A percentile compares a stretch with the other conserved stretches of the same genome.
Evolutionary conservation across 2,329 filamentous ascomycete genomes (phyloP).

Genomic region (Hortaea werneckii): DNA sequence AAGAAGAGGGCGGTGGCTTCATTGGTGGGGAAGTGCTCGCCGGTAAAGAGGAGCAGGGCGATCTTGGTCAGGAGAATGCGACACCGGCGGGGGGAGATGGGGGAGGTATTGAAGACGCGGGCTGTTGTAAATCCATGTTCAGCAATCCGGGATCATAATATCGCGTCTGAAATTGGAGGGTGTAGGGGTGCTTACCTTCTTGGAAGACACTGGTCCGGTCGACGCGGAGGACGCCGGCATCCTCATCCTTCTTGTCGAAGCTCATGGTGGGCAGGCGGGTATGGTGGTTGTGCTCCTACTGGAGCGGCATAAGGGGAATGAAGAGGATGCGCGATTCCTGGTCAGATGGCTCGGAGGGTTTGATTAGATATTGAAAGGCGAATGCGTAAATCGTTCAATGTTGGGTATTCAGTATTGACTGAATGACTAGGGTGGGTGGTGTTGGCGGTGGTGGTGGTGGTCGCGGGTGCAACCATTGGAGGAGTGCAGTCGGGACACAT

Average conservation of each 20-base stretch:
- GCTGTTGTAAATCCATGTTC: constrained; percentile 42
- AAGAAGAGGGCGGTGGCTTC: constrained; percentile 98
- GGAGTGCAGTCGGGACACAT: constrained; percentile 1
- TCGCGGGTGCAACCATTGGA: too few relatives aligned
- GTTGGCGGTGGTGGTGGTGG: too few relatives aligned
- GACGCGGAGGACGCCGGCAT: constrained; percentile 87
- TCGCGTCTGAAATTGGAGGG: not conserved
- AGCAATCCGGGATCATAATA: too few relatives aligned
- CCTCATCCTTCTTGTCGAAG: constrained; percentile 99
- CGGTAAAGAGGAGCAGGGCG: constrained; percentile 87
- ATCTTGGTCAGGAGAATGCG: constrained; percentile 97
- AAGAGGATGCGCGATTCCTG: not conserved
- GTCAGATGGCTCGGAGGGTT: not conserved
- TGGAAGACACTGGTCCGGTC: constrained; percentile 97
- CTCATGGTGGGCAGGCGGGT: constrained; percentile 51
- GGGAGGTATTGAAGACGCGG: constrained; percentile 94
- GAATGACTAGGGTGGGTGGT: too few relatives aligned
- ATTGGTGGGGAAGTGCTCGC: constrained; percentile 91
- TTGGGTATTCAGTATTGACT: too few relatives aligned
- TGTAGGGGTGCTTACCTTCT: constrained; percentile 62
- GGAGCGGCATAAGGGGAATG: constrained; percentile 11
- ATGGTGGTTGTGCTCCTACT: constrained; percentile 4
- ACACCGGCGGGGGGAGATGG: constrained; percentile 93
- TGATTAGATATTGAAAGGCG: not conserved
- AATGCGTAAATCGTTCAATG: too few relatives aligned